Evolutionary conservation across 192 early-diverging fungal species (phyloP).

Genomic region (Umbelopsis isabellina): DNA sequence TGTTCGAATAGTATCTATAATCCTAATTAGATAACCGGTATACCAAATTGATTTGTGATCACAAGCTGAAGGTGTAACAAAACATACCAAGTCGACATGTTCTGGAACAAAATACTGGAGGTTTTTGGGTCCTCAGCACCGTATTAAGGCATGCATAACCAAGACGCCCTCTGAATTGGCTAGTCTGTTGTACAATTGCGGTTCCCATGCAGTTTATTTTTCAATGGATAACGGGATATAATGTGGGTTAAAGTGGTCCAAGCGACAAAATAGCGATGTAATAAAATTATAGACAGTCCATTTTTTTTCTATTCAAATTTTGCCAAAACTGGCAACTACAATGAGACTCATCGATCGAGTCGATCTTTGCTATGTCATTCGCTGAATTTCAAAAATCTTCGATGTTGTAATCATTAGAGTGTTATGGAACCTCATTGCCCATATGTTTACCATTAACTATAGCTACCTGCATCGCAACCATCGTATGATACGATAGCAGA

Average conservation of each 20-base stretch:
- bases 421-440: too few relatives aligned
- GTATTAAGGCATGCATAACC: conserved; percentile 58
- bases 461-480: neutral
- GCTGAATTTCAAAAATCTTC: neutral
- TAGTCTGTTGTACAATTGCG: neutral
- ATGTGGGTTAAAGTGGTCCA: neutral
- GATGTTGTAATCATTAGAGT: neutral
- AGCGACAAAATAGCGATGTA: neutral
- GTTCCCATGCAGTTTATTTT: neutral
- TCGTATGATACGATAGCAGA: too few relatives aligned
- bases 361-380: neutral
- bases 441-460: neutral
- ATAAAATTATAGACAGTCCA: neutral
- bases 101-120: conserved; percentile 50
- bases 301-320: neutral
- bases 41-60: neutral
- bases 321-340: neutral
- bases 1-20: conserved; percentile 37
- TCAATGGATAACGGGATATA: neutral
- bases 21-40: neutral
- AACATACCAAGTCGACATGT: conserved; percentile 46
- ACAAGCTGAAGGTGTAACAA: neutral
- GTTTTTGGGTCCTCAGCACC: conserved; percentile 46
- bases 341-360: conserved; percentile 4
- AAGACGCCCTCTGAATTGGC: conserved; percentile 39